These are phyloP conservation scores for Boletus tomentosulus DNA, from an alignment of 768 basidiomycete genomes.

Conservation along the genomic window DNA sequence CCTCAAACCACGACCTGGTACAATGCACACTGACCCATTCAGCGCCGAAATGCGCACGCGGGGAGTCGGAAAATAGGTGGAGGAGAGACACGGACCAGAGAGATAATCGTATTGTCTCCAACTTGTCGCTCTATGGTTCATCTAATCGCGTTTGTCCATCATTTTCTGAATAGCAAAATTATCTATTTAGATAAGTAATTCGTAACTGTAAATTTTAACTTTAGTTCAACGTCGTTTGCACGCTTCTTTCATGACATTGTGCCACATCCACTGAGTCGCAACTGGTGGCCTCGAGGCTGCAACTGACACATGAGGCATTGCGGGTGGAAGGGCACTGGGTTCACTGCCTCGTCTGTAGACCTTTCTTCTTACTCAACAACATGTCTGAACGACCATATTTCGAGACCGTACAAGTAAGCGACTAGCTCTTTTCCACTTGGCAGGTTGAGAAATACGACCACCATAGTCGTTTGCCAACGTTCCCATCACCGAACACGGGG, in stretches of 20 bases:
- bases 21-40: neutral
- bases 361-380: slow-evolving; percentile 7
- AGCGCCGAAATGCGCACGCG: neutral
- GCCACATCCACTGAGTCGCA: slow-evolving; percentile 18
- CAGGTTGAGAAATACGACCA: slow-evolving; percentile 3
- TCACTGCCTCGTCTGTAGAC: slow-evolving; percentile 4
- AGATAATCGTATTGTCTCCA: slow-evolving; percentile 1
- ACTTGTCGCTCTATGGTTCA: neutral
- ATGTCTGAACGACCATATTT: slow-evolving; percentile 51
- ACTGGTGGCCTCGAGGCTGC: slow-evolving; percentile 27
- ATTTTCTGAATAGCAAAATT: slow-evolving; percentile 13
- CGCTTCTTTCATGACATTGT: slow-evolving; percentile 14
- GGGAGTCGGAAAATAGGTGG: slow-evolving; percentile 4
- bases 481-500: slow-evolving; percentile 65
- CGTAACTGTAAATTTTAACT: slow-evolving; percentile 11
- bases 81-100: neutral
- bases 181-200: slow-evolving; percentile 16
- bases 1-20: neutral
- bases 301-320: slow-evolving; percentile 16
- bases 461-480: slow-evolving; percentile 84
- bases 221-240: slow-evolving; percentile 3
- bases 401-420: slow-evolving; percentile 59
- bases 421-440: neutral
- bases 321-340: slow-evolving; percentile 8
- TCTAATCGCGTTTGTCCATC: slow-evolving; percentile 8